Evolutionary conservation across 345 rosid species (phyloP), one percentile per base, ranked within the genome.

Genomic region (Dimocarpus longan): DNA sequence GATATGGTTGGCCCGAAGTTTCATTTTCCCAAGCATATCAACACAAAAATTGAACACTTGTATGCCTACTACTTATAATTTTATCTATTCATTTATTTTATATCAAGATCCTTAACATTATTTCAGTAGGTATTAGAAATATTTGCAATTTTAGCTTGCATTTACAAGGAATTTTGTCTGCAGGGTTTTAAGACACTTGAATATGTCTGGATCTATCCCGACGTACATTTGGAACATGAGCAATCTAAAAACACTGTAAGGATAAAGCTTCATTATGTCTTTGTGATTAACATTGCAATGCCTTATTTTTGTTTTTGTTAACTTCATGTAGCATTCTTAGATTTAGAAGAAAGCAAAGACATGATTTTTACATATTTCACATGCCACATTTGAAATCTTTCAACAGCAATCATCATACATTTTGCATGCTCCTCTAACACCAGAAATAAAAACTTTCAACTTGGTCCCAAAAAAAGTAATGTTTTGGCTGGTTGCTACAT

Each of bases 161-260:
- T 64, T 28, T 5, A 64, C 39, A 1, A 10, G 42, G 37, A 28
- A 26, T 26, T 48, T 26, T 64, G 68, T 39, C 43, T 83, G 56
- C 62, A 90, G 93, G 85, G 77, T 86, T 42, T 69, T 90, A 63
- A 70, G 85, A 57, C 82, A 79, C 75, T 86, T 86, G 60, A 86
- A 86, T 76, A 64, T 86, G n/a, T 80, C 83, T 57, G 89, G 87
- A 64, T 26, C 40, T 26, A 24, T 64, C 68, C 68, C 68, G 1
- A 26, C 19, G 12, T 2, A 64, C 12, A 64, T 64, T 26, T 26
- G 16, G 66, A 12, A 24, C 6, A 63, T 24, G 56, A 6, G 0
- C 7, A 0, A 8, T 32, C 37, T 32, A 4, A 4, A 24, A 11
- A 63, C 15, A 10, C 66, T 63, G 66, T 63, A 63, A 63, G 39